Evolutionary conservation across 1,139 yeast species (phyloP), one percentile per base, ranked within the genome.

Genomic region (Saccharomycopsis crataegensis): DNA sequence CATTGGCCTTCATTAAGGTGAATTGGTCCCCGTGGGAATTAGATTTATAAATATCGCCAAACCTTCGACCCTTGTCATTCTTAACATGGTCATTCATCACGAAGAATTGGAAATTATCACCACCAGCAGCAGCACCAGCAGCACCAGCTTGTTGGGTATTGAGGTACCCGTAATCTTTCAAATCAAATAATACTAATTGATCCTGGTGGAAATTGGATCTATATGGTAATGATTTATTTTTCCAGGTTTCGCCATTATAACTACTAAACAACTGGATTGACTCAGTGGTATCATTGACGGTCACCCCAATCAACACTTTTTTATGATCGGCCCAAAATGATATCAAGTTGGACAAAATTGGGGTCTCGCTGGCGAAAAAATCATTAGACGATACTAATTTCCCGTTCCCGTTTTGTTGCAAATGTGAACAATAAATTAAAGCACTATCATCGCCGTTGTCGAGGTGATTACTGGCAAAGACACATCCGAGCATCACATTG

Each of bases 21-120:
- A 82, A 86, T 43, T 81, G 75, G 0, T 93, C 85, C 52, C 95
- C 95, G 60, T 85, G 82, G 32, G 83, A 82, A 64, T 86, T 85
- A 2, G 90, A 83, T 62, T 86, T 86, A 58, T 86, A 72, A 9
- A 86, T 70, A 0, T 86, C 71, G 2, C 95, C 95, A 64, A 66
- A 78, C 62, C 32, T 8, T 2, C 17, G 3, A 2, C 32, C 48
- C n/a, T 42, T 34, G 6, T 14, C 33, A 36, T 42, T 9, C 31
- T 34, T 34, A 9, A 48, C 38, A 34, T 43, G 43, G 8, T 40
- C 36, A 43, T 44, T 42, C 33, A 45, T 42, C 8, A 46, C 22
- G 33, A 41, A 45, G 11, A 48, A 51, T 8, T 43, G 31, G 17
- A 48, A 11, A 32, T 44, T 45, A 22, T 48, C 17, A n/a, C 36